Evolutionary conservation across 1,139 yeast species (phyloP), one percentile per base, ranked within the genome.

Genomic region (Yamadazyma sp.): DNA sequence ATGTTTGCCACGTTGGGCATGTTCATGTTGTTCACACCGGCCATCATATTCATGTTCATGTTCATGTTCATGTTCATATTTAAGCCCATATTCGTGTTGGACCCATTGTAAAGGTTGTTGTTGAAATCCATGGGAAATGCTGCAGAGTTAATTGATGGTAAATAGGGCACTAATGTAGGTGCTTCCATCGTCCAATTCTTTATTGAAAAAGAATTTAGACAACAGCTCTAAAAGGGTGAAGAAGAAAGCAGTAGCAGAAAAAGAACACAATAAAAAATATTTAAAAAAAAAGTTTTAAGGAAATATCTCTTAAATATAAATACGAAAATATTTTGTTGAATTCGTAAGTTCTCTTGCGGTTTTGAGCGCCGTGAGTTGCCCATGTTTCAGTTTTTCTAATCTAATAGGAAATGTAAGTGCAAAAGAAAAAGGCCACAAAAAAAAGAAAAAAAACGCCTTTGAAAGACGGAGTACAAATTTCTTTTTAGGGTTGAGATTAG

Each of bases 111-210:
- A 12, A 10, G 9, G 17, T 17, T 32, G 45, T 24, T 32, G 45
- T 24, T 33, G 30, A 43, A 46, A n/a, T 48, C 48, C 28, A 46
- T 32, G 3, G 51, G 49, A 29, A 45, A 47, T 12, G 44, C 33
- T 4, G 47, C 37, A 33, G 44, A 42, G 32, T 49, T 49, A 9
- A 47, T 31, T 1, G 51, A 37, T 16, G 53, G 53, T 31, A 49
- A 42, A 36, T 38, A 47, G 17, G 51, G 53, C 20, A 47, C 31
- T 40, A 47, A 37, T 42, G 47, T 40, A 17, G 51, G 51, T 18
- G 48, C 48, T 33, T 48, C 52, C 52, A 48, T 48, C 24, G 20
- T 38, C 18, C 10, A 18, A 17, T 17, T 16, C 23, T 31, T 12
- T 11, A 3, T 9, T 7, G 17, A 27, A 7, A 15, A 27, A 11